Base-by-base conservation (phyloP, 805 yeast genomes). In the Scheffersomyces ergatensis region DNA sequence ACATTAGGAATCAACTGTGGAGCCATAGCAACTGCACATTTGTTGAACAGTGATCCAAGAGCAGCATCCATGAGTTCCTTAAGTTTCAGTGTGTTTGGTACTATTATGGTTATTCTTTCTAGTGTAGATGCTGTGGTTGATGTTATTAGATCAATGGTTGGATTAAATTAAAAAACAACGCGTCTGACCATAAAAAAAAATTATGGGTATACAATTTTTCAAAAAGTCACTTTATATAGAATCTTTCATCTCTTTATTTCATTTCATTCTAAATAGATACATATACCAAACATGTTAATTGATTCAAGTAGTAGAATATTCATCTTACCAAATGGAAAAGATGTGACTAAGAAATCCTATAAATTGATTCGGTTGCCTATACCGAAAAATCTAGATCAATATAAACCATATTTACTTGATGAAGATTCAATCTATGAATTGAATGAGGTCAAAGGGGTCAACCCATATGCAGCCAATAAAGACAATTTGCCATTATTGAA, bases 1-100 rank as follows among this genome's bases (percentile, higher is more conserved):
- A 80, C 89, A 0, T 62, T 85, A 36, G 95, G 95, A 4, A 74
- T 83, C 37, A 83, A 83, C 53, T 84, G 90, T 54, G 88, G 90
- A 8, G 95, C 95, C 1, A 83, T 86, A 37, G 87, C 89, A 3
- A 84, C 95, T 2, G 90, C 92, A 0, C 84, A 83, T 58, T 62
- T 86, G 35, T 60, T 86, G 26, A 76, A 77, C 20, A 72, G 74
- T 24, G 89, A 85, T 53, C 85, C 93, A 12, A 67, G 92, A 49
- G 92, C 93, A 13, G 90, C 89, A 1, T 87, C 89, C 2, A 78
- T 86, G 73, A 79, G 88, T 45, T 75, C 84, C 5, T 68, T 86
- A 51, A 74, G 85, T 46, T 86, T 86, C 60, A 80, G 83, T 16
- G 55, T 84, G 16, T 86, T 78, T 55, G 95, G 95, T 5, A 80